Evolutionary conservation across 1,284 basidiomycete species (phyloP), one percentile per base, ranked within the genome.

Genomic region (Xerocomus nothofagi): DNA sequence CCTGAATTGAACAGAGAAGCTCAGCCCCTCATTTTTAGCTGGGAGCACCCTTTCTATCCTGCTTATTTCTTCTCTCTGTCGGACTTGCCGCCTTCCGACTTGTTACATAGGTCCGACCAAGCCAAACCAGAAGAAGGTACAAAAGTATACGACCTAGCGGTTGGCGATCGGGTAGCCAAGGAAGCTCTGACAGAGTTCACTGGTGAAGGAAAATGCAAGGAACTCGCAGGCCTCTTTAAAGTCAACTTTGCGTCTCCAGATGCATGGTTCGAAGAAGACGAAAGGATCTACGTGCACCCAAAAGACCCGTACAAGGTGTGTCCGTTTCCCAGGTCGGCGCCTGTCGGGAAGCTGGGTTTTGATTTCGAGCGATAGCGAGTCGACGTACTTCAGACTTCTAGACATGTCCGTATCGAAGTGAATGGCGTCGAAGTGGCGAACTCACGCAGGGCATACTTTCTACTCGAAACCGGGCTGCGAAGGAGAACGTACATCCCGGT

Each of bases 181-280:
- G 64, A 54, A 15, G 77, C 76, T 0, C 72, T 77, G n/a, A 75
- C 66, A 9, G 60, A 71, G 37, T 77, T 74, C 11, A 66, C 58
- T 3, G 39, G 43, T 12, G 46, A 61, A 20, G 61, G 50, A 6
- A 45, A 57, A 60, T 55, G 60, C 32, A 68, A 65, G 18, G 74
- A 77, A 9, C 64, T 83, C 12, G 64, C 67, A 12, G 78, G 77
- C 1, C 67, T 84, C 23, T 65, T 79, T 27, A 78, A 74, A 48
- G 61, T 86, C 51, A 61, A 65, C 14, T 83, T 82, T 49, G 63
- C 63, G 17, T 73, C 73, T 14, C 74, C 77, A 62, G 81, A 84
- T 54, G 75, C 76, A 2, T 85, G 83, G 83, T 82, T 85, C 47
- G 82, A 86, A 66, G 84, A 86, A 56, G 82, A 84, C 37, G 80